Evolutionary conservation across 2,329 filamentous ascomycete genomes (phyloP), one percentile per base, ranked within the genome.

Genomic region (Ascochyta koolunga): DNA sequence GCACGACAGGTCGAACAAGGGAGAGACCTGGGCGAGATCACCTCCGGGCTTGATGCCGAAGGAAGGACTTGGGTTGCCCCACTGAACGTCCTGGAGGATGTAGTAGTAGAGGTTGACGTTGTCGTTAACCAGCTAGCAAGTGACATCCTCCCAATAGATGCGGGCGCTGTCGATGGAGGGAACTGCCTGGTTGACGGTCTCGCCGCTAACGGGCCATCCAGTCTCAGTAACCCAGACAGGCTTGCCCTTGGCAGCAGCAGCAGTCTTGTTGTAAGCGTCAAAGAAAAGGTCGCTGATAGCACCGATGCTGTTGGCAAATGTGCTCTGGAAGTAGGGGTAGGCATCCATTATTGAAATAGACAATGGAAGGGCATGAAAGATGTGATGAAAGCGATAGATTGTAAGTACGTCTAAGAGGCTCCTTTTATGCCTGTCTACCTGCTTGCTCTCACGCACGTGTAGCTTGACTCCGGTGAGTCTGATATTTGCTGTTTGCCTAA

Each of bases 191-290:
- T 86, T 86, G 58, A 82, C 77, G 1, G 78, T 81, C 60, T 83
- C 77, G 50, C 91, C 92, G 66, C 81, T 86, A 47, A 92, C 86
- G 42, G 92, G 91, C 86, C 90, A 95, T 61, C 92, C 92, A 15
- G 91, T 95, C 82, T 96, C 91, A 24, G 91, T 95, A 59, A 96
- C 57, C 90, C 90, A 95, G 64, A 96, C 83, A 16, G 84, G 80
- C 82, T 92, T 93, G 69, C 83, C 84, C 31, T 81, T 78, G 31
- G 84, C 81, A 38, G 80, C 86, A 15, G 71, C 76, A 58, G 82
- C 74, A 29, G 89, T 90, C 54, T 82, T 80, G 43, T 80, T 76
- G 33, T 89, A 79, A 15, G 90, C 87, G 13, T 83, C 80, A 68
- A 87, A 79, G 80, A 96, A 95, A 44, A 92, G 84, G 16, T 74